phyloP scores from a whole-genome alignment of 1,284 basidiomycete genomes.

The Melampsora occidentalis region DNA sequence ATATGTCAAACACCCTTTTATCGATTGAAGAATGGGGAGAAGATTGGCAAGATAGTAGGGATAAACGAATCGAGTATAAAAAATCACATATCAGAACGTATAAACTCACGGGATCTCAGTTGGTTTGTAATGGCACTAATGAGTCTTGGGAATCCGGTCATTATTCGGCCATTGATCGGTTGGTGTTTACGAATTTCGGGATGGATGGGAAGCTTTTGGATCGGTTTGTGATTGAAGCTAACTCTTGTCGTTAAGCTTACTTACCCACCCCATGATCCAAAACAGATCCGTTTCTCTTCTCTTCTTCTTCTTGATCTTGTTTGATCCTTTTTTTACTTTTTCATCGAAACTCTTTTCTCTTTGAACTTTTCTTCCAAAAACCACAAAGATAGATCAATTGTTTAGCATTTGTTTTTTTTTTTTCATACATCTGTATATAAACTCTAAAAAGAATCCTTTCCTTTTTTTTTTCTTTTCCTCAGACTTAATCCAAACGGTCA shows the following conservation, averaged over 20 bases:
- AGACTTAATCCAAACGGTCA: too few relatives aligned
- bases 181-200: conserved; percentile 22
- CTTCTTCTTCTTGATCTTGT: neutral
- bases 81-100: conserved; percentile 20
- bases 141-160: too few relatives aligned
- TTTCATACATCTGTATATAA: too few relatives aligned
- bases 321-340: too few relatives aligned
- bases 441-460: conserved; percentile 14
- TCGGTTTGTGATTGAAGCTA: conserved; percentile 38
- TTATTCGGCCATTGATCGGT: conserved; percentile 20
- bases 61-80: conserved; percentile 18
- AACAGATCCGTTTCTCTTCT: too few relatives aligned
- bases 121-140: conserved; percentile 17
- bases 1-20: neutral
- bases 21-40: conserved; percentile 18
- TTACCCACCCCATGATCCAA: too few relatives aligned
- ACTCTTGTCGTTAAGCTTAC: conserved; percentile 13
- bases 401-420: too few relatives aligned
- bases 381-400: too few relatives aligned
- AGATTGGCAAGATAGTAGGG: conserved; percentile 28
- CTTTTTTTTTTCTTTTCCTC: too few relatives aligned
- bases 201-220: conserved; percentile 19
- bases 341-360: too few relatives aligned
- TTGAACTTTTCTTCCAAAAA: too few relatives aligned
- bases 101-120: conserved; percentile 24